These are phyloP conservation scores for Gossypium raimondii DNA, from an alignment of 345 rosid species.

Conservation along the genomic window DNA sequence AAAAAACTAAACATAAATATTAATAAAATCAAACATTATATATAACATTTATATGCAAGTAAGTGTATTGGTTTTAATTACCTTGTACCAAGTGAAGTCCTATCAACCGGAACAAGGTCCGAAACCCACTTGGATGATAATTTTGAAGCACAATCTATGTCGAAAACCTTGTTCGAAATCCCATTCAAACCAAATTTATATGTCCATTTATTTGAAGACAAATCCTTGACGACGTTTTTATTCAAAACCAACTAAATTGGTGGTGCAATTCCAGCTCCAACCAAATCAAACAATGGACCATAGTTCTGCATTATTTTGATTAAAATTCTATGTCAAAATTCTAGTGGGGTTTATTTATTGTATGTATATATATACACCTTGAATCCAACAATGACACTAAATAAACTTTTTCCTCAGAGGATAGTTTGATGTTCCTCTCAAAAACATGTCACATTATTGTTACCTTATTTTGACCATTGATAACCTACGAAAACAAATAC, in stretches of 20 bases:
- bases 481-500: slow-evolving; percentile 10
- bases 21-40: background rate
- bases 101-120: slow-evolving; percentile 8
- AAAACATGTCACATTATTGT: background rate
- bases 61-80: slow-evolving; percentile 4
- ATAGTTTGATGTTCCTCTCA: slow-evolving; percentile 15
- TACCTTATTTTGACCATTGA: background rate
- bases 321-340: no score
- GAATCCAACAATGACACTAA: slow-evolving; percentile 35
- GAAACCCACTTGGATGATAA: slow-evolving; percentile 12
- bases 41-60: background rate
- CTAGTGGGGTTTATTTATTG: background rate
- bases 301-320: slow-evolving; percentile 26
- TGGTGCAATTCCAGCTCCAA: slow-evolving; percentile 24
- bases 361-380: slow-evolving; percentile 12
- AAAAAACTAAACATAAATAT: background rate
- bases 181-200: slow-evolving; percentile 43
- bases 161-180: background rate
- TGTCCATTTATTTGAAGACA: slow-evolving; percentile 31
- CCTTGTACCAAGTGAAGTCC: slow-evolving; percentile 48
- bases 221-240: background rate
- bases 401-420: slow-evolving; percentile 16
- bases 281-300: slow-evolving; percentile 22
- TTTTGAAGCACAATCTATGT: background rate
- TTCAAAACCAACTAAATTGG: slow-evolving; percentile 29